A percentile compares a stretch with the other conserved stretches of the same genome.
These are phyloP conservation scores for Mucor piriformis DNA, from an alignment of 371 early-diverging fungal species.

Conservation along the genomic window DNA sequence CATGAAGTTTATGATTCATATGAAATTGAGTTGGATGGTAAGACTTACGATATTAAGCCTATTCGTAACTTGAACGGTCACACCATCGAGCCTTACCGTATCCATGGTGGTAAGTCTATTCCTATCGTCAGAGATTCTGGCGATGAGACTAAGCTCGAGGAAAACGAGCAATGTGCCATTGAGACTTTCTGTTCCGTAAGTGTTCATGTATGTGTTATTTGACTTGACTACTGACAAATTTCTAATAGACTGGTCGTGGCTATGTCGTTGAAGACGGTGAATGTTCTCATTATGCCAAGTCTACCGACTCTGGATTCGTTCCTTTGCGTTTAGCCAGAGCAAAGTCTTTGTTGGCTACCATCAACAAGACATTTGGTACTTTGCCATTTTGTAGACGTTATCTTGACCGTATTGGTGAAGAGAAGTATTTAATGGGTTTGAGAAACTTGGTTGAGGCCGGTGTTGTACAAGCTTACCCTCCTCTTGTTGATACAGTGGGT, in stretches of 20 bases:
- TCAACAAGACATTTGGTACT: constrained; percentile 95
- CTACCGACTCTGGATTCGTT: constrained; percentile 64
- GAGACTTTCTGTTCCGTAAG: constrained; percentile 95
- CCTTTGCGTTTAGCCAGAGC: constrained; percentile 83
- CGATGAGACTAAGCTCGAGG: constrained; percentile 96
- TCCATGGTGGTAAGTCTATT: constrained; percentile 98
- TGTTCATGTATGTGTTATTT: background rate
- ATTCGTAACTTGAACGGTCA: constrained; percentile 99
- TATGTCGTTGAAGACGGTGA: constrained; percentile 92
- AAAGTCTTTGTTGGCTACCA: constrained; percentile 84
- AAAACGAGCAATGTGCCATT: constrained; percentile 97
- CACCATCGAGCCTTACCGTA: constrained; percentile 93
- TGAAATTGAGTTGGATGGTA: constrained; percentile 96
- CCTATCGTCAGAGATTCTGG: constrained; percentile 91
- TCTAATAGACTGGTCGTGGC: constrained; percentile 87
- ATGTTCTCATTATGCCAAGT: constrained; percentile 94
- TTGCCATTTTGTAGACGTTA: constrained; percentile 98
- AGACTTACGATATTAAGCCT: constrained; percentile 92
- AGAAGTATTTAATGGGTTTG: constrained; percentile 83
- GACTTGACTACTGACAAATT: background rate
- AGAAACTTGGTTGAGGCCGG: constrained; percentile 88
- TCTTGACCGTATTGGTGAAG: constrained; percentile 91
- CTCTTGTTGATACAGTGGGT: constrained; percentile 91
- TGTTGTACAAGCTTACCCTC: constrained; percentile 92
- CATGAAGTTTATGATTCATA: constrained; percentile 98